Conservation (phyloP, 2,329 filamentous ascomycete species). For the Eurotiales sp. region DNA sequence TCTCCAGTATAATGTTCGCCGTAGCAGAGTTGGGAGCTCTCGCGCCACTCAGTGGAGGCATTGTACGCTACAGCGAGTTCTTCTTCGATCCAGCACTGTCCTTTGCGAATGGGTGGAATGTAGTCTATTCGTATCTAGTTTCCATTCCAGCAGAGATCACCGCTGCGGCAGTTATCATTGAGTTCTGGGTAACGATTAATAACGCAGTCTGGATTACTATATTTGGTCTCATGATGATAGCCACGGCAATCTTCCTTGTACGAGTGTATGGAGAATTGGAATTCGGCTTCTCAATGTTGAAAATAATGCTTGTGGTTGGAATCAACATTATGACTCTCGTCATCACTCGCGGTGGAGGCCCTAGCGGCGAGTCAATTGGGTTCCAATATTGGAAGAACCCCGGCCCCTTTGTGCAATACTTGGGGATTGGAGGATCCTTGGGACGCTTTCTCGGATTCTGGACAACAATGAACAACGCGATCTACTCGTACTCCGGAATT, state of each 20-base stretch:
- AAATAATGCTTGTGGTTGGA: constrained; percentile 51
- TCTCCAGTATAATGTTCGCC: constrained; percentile 46
- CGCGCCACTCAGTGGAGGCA: constrained; percentile 40
- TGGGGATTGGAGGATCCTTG: constrained; percentile 39
- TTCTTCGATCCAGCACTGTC: constrained; percentile 41
- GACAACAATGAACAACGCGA: constrained; percentile 41
- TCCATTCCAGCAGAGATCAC: constrained; percentile 57
- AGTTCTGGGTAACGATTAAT: constrained; percentile 54
- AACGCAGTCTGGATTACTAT: constrained; percentile 52
- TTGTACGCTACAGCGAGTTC: constrained; percentile 41
- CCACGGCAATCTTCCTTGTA: constrained; percentile 47
- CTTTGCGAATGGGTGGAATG: constrained; percentile 44
- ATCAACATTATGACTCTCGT: constrained; percentile 51
- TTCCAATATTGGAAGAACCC: constrained; percentile 51
- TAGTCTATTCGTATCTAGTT: constrained; percentile 47
- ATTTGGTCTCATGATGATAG: constrained; percentile 56
- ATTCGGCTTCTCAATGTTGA: constrained; percentile 52
- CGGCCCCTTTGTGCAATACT: constrained; percentile 47
- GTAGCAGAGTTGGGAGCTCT: constrained; percentile 41
- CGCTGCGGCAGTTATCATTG: constrained; percentile 61
- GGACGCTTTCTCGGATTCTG: constrained; percentile 53
- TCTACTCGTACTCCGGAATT: constrained; percentile 48
- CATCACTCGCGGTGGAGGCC: constrained; percentile 53
- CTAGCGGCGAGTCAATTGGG: constrained; percentile 46
- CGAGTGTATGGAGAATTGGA: constrained; percentile 52